These are phyloP conservation scores for Coccomyxa subellipsoidea DNA, from an alignment of 163 green algal genomes.

Conservation along the genomic window DNA sequence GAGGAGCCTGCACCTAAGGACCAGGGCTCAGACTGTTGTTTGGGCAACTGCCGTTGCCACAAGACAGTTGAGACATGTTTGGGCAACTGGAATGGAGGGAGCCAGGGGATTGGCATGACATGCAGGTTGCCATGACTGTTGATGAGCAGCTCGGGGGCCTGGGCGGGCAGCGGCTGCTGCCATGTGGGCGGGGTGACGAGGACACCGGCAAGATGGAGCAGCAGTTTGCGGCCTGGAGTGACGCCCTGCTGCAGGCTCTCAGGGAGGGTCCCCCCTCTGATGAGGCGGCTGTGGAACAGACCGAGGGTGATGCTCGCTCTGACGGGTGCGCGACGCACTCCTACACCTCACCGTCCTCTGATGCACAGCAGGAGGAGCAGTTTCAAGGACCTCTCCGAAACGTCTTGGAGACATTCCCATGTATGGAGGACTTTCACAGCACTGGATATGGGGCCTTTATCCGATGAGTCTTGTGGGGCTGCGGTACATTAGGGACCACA, in stretches of 20 bases:
- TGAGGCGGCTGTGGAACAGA: neutral
- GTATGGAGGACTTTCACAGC: too few species aligned
- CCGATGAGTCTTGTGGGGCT: too few species aligned
- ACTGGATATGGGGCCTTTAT: too few species aligned
- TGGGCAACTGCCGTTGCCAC: too few species aligned
- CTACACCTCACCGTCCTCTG: neutral
- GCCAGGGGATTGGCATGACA: neutral
- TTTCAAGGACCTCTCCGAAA: too few species aligned
- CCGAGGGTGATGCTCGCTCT: neutral
- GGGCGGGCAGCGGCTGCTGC: conserved; percentile 33
- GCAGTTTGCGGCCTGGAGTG: conserved; percentile 47
- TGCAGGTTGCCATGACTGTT: conserved; percentile 36
- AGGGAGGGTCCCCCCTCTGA: neutral
- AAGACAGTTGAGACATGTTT: too few species aligned
- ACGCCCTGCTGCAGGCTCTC: conserved; percentile 21
- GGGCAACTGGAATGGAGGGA: too few species aligned
- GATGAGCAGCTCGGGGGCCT: conserved; percentile 42
- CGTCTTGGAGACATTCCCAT: too few species aligned
- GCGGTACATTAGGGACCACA: too few species aligned
- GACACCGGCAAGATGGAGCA: conserved; percentile 35
- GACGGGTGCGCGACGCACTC: conserved; percentile 13
- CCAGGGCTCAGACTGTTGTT: too few species aligned
- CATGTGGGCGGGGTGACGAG: conserved; percentile 49
- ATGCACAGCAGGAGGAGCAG: too few species aligned
- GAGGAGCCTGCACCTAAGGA: too few species aligned